A percentile compares a stretch with the other conserved stretches of the same genome.
phyloP scores from a whole-genome alignment of 148 eudicot genomes.

The Vaccinium macrocarpon region DNA sequence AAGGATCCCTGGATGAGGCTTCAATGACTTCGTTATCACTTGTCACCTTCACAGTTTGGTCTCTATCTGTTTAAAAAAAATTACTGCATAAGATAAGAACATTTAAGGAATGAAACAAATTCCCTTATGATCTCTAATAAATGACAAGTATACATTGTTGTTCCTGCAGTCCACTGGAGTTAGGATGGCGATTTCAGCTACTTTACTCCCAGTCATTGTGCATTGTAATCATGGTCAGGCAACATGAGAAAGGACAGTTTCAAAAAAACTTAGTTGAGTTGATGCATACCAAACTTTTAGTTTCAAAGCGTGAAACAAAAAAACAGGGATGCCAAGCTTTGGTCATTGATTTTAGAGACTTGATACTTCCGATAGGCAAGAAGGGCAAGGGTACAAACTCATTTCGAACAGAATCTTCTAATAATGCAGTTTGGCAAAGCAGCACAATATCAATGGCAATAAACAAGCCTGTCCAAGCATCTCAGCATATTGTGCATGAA shows the following conservation, averaged over 20 bases:
- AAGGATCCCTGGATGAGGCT: conserved; percentile 14
- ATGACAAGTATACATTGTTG: background rate
- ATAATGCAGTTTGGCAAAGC: background rate
- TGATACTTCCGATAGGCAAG: background rate
- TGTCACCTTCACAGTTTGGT: conserved; percentile 15
- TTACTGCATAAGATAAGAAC: background rate
- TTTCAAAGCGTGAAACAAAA: background rate
- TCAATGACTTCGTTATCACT: conserved; percentile 16
- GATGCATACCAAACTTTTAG: background rate
- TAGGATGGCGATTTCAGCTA: background rate
- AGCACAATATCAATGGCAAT: background rate
- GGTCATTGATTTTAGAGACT: background rate
- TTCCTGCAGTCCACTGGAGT: background rate
- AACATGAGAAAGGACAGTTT: background rate
- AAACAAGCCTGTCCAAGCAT: background rate
- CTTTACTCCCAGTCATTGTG: background rate
- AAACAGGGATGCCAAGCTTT: background rate
- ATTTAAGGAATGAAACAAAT: background rate
- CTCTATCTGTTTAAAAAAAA: conserved; percentile 16
- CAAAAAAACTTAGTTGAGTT: background rate
- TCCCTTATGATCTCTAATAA: background rate
- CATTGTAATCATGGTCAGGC: background rate
- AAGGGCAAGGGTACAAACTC: background rate
- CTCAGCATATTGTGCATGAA: background rate
- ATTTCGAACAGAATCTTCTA: background rate